Percentiles rank a stretch among this genome's conserved stretches.
These are phyloP conservation scores for Apostasia shenzhenica DNA, from an alignment of 106 monocot species.

Conservation along the genomic window DNA sequence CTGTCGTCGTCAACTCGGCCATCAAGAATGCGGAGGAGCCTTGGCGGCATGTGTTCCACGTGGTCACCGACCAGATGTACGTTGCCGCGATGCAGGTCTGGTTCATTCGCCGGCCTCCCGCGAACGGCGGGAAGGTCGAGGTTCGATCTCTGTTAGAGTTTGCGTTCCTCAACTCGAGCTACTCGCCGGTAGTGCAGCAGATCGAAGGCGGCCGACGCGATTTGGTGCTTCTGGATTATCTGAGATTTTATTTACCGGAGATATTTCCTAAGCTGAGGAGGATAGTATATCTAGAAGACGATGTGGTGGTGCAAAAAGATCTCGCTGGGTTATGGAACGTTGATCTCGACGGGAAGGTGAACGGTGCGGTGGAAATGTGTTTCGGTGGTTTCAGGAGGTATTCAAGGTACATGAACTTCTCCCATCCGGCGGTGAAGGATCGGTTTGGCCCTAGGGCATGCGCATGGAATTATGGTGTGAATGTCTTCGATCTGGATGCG, in stretches of 20 bases:
- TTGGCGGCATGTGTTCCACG: slow-evolving; percentile 53
- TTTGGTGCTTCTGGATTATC: slow-evolving; percentile 45
- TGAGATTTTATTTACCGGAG: slow-evolving; percentile 89
- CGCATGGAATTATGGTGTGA: slow-evolving; percentile 86
- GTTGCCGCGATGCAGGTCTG: slow-evolving; percentile 81
- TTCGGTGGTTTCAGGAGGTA: slow-evolving; percentile 78
- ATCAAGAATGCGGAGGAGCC: slow-evolving; percentile 53
- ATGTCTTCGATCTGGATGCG: slow-evolving; percentile 87
- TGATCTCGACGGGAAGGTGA: slow-evolving; percentile 83
- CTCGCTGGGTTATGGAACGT: slow-evolving; percentile 46
- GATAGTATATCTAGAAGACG: slow-evolving; percentile 78
- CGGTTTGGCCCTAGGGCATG: slow-evolving; percentile 68
- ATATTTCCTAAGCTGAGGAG: slow-evolving; percentile 68
- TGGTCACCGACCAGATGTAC: slow-evolving; percentile 79
- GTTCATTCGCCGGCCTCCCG: slow-evolving; percentile 58
- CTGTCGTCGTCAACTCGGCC: slow-evolving; percentile 68
- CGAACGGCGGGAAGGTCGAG: slow-evolving; percentile 47
- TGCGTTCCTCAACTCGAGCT: slow-evolving; percentile 45
- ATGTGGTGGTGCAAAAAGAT: slow-evolving; percentile 91
- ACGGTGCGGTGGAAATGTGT: slow-evolving; percentile 87
- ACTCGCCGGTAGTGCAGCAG: slow-evolving; percentile 40
- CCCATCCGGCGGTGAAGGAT: slow-evolving; percentile 38
- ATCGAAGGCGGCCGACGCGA: slow-evolving; percentile 34
- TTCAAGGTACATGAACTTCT: slow-evolving; percentile 72
- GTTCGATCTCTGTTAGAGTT: slow-evolving; percentile 54